A percentile compares a stretch with the other conserved stretches of the same genome.
These are phyloP conservation scores for Pistacia atlantica DNA, from an alignment of 345 rosid genomes.

Conservation along the genomic window DNA sequence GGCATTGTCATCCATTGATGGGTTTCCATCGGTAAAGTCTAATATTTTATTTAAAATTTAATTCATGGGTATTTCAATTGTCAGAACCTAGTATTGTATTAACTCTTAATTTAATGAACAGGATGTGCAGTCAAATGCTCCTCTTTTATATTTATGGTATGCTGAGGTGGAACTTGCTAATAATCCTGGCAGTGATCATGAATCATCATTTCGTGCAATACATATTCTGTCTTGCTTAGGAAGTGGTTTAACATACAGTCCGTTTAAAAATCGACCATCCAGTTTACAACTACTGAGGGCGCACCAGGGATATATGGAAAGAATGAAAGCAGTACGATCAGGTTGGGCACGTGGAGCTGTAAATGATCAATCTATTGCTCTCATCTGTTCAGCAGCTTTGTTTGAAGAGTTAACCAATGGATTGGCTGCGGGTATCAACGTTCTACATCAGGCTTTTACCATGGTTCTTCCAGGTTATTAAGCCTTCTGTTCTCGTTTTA, in stretches of 20 bases:
- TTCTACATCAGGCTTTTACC: slow-evolving; percentile 60
- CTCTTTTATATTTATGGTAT: slow-evolving; percentile 84
- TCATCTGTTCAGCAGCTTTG: slow-evolving; percentile 75
- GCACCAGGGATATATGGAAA: slow-evolving; percentile 84
- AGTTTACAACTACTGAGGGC: slow-evolving; percentile 85
- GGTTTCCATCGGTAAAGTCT: slow-evolving; percentile 65
- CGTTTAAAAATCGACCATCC: slow-evolving; percentile 68
- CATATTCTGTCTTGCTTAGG: slow-evolving; percentile 82
- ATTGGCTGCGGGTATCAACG: slow-evolving; percentile 59
- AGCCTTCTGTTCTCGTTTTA: neutral
- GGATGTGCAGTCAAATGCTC: slow-evolving; percentile 67
- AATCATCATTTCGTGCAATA: slow-evolving; percentile 61
- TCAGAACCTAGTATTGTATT: slow-evolving; percentile 16
- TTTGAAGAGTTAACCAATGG: slow-evolving; percentile 86
- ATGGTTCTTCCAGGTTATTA: slow-evolving; percentile 89
- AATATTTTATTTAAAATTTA: slow-evolving; percentile 3
- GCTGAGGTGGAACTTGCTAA: slow-evolving; percentile 76
- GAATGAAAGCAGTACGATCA: slow-evolving; percentile 52
- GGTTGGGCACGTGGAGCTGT: slow-evolving; percentile 72
- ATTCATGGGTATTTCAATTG: neutral
- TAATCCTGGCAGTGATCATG: slow-evolving; percentile 32
- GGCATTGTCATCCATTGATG: slow-evolving; percentile 84
- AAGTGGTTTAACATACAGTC: slow-evolving; percentile 60
- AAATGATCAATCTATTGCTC: slow-evolving; percentile 74
- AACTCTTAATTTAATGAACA: slow-evolving; percentile 33